Percentiles rank a stretch among this genome's conserved stretches.
Evolutionary conservation across 306 rosid genomes (phyloP).

Genomic region (Citrullus amarus): DNA sequence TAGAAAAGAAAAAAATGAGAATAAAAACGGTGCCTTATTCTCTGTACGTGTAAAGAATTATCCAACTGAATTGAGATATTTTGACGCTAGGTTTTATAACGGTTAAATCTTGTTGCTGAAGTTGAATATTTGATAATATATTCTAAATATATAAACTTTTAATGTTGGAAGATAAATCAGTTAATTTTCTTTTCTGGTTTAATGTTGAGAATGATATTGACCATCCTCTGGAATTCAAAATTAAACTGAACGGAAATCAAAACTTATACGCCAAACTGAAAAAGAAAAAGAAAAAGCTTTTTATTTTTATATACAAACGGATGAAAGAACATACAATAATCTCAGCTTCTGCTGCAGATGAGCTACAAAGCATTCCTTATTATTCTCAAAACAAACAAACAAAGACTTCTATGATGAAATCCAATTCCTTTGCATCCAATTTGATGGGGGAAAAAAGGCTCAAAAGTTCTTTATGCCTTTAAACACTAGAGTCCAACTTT

Average conservation of each 20-base stretch:
- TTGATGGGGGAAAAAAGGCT: background rate
- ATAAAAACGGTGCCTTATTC: too few species aligned
- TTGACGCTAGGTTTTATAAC: too few species aligned
- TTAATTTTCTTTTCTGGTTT: background rate
- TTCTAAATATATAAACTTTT: too few species aligned
- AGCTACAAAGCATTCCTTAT: background rate
- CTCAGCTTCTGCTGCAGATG: background rate
- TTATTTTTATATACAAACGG: background rate
- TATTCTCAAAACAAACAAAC: background rate
- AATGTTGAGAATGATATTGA: background rate
- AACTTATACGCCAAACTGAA: background rate
- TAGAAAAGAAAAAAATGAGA: too few species aligned
- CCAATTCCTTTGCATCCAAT: background rate
- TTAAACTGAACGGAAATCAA: background rate
- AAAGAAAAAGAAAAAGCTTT: background rate
- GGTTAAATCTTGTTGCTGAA: too few species aligned
- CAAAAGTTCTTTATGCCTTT: background rate
- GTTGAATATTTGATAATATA: too few species aligned
- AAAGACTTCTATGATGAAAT: background rate
- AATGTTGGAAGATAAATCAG: too few species aligned
- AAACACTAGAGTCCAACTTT: constrained; percentile 46
- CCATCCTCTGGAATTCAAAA: background rate
- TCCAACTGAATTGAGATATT: too few species aligned
- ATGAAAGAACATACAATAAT: background rate
- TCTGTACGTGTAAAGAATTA: too few species aligned